A percentile compares a stretch with the other conserved stretches of the same genome.
Evolutionary conservation across 1,284 basidiomycete species (phyloP).

Genomic region (Irpex sp.): DNA sequence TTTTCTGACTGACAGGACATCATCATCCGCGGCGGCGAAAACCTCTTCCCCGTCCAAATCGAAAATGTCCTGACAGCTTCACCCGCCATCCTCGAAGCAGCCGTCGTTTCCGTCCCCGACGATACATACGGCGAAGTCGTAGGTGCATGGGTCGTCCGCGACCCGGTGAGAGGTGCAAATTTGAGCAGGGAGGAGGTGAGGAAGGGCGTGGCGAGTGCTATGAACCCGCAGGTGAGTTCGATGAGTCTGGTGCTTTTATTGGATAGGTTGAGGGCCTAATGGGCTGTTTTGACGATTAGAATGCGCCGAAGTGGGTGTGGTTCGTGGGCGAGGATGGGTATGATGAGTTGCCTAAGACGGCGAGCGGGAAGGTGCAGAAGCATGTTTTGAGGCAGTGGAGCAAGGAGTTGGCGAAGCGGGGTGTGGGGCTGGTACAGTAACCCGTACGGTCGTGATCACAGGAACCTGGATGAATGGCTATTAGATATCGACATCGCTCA

Average conservation of each 20-base stretch:
- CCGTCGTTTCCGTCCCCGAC: constrained; percentile 75
- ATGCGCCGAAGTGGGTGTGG: constrained; percentile 81
- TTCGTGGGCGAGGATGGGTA: constrained; percentile 67
- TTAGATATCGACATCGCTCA: no score
- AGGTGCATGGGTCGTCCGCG: constrained; percentile 69
- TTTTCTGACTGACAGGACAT: constrained; percentile 47
- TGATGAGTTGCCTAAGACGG: constrained; percentile 76
- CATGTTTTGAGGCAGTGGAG: constrained; percentile 63
- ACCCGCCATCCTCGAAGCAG: constrained; percentile 66
- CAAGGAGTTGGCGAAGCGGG: constrained; percentile 39
- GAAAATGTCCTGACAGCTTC: constrained; percentile 73
- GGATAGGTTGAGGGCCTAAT: not conserved
- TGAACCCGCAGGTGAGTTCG: constrained; percentile 71
- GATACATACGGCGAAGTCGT: constrained; percentile 72
- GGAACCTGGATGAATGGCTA: no score
- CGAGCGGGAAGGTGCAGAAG: constrained; percentile 87
- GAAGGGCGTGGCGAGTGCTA: constrained; percentile 46
- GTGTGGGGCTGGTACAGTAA: constrained; percentile 22
- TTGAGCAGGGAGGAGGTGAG: constrained; percentile 52
- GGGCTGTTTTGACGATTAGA: constrained; percentile 35
- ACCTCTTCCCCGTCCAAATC: constrained; percentile 83
- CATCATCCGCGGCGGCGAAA: constrained; percentile 88
- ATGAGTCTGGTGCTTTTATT: not conserved
- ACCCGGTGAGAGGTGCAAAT: constrained; percentile 25
- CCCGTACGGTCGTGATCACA: no score